Evolutionary conservation across 2,329 filamentous ascomycete species (phyloP), one percentile per base, ranked within the genome.

Genomic region (Phaeosphaeria sp.): DNA sequence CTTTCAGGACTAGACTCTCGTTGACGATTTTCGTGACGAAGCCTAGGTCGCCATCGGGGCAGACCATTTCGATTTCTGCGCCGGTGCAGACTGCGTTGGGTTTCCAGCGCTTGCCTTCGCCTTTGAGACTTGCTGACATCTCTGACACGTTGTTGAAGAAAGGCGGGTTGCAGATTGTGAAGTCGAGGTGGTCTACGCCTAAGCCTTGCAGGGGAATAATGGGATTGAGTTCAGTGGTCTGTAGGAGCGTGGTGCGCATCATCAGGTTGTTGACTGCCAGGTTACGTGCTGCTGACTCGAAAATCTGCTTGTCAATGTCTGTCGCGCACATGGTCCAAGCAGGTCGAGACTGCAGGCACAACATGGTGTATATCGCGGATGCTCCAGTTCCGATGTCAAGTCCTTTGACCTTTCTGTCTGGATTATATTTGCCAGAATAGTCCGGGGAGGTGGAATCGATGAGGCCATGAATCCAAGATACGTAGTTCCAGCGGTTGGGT

Each of bases 131-230:
- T 3, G 81, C 78, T 2, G 84, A 65, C 77, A 97, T 86, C 50
- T 96, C 92, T 5, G 83, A 77, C 2, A 84, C 79, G 0, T 91
- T 93, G n/a, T 82, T 77, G 80, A 97, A 98, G 79, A 99, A 99
- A 0, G 95, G 95, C 0, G 95, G 95, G 66, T 99, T 99, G 63
- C 90, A 94, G 88, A 98, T 96, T 57, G 87, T 88, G 74, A 98
- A 97, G 72, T 94, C 89, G 44, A 96, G 81, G 2, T 80, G 82
- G 9, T 70, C 60, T n/a, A 85, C 72, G 21, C 74, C 77, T 1
- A 88, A 71, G 0, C 82, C 81, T 40, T 87, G 80, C 0, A 92
- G 72, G 0, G 90, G 88, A 6, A 98, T 83, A 1, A 97, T 78
- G 0, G 79, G 67, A 36, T 84, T 85, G 0, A 79, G 72, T 0